A percentile compares a stretch with the other conserved stretches of the same genome.
phyloP scores from a whole-genome alignment of 2,329 filamentous ascomycete genomes.

The Fusarium sp. region DNA sequence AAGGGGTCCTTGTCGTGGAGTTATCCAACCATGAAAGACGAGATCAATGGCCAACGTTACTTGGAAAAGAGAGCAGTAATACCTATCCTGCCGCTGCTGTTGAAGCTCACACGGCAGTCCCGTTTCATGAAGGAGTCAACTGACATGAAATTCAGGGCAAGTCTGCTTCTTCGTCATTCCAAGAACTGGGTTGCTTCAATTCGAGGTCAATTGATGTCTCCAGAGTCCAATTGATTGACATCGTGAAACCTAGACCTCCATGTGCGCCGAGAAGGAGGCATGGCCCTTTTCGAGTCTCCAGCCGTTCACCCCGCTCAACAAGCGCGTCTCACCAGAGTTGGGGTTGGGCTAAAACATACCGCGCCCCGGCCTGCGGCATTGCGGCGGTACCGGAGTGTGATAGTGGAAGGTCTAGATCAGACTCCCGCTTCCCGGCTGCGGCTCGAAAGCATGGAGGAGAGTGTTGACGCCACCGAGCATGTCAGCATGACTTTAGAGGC shows the following conservation, averaged over 20 bases:
- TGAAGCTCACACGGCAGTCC: constrained; percentile 13
- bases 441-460: constrained; percentile 25
- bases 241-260: background rate
- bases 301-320: constrained; percentile 26
- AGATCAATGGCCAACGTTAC: background rate
- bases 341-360: constrained; percentile 15
- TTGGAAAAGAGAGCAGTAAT: background rate
- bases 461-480: constrained; percentile 36
- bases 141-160: constrained; percentile 14
- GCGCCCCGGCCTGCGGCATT: constrained; percentile 13
- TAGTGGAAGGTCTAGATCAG: constrained; percentile 12
- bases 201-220: constrained; percentile 16
- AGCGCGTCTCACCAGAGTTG: constrained; percentile 26
- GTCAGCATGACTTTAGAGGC: constrained; percentile 31
- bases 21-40: constrained; percentile 34
- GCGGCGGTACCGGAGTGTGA: constrained; percentile 12
- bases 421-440: constrained; percentile 30
- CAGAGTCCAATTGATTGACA: constrained; percentile 28
- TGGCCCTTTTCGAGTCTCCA: background rate
- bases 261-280: background rate
- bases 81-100: constrained; percentile 11
- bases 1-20: constrained; percentile 32
- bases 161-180: background rate
- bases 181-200: background rate
- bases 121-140: constrained; percentile 27